phyloP scores from a whole-genome alignment of 768 basidiomycete species.

The Pleurotus pulmonarius region DNA sequence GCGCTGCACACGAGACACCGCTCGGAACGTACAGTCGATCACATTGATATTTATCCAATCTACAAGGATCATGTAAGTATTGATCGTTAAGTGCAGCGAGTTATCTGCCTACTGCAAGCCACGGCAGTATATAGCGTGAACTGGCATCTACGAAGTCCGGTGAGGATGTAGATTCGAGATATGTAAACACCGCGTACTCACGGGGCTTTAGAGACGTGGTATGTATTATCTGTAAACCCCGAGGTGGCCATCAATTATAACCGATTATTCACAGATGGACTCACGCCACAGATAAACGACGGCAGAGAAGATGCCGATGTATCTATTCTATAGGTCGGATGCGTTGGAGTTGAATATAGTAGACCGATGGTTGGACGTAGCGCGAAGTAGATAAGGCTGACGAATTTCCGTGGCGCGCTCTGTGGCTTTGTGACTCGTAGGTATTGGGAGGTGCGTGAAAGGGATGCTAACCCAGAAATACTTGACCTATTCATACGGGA shows the following conservation, averaged over 20 bases:
- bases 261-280: background rate
- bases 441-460: too few relatives aligned
- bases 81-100: too few relatives aligned
- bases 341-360: background rate
- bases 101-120: background rate
- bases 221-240: background rate
- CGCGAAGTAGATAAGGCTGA: constrained; percentile 4
- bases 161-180: background rate
- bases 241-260: too few relatives aligned
- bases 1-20: background rate
- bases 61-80: background rate
- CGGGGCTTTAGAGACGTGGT: background rate
- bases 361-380: background rate
- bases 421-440: background rate
- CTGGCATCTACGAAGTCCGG: background rate
- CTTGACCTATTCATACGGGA: background rate
- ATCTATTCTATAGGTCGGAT: background rate
- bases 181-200: background rate
- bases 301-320: background rate
- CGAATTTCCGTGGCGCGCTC: constrained; percentile 1
- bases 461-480: background rate
- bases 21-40: constrained; percentile 1
- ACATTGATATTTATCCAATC: constrained; percentile 3
- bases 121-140: background rate
- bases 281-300: constrained; percentile 2